Conservation (phyloP, 345 rosid genomes). For the Salix arbutifolia region DNA sequence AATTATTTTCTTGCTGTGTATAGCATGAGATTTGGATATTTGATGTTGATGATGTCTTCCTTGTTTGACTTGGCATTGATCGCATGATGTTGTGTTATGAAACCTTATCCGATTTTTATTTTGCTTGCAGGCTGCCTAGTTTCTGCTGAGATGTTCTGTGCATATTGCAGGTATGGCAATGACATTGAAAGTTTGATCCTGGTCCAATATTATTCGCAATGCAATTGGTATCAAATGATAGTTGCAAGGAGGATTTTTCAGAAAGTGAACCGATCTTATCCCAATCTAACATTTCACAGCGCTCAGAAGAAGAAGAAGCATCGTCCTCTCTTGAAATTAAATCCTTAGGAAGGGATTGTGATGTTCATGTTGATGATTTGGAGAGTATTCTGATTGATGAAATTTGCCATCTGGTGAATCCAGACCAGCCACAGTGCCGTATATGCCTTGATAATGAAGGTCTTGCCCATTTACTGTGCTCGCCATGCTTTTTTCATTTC, state of each 20-base stretch:
- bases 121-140: conserved; percentile 17
- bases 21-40: neutral
- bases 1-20: neutral
- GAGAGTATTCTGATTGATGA: conserved; percentile 56
- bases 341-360: conserved; percentile 42
- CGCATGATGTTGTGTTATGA: neutral
- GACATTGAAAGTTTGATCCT: conserved; percentile 16
- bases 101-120: neutral
- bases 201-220: conserved; percentile 42
- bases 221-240: conserved; percentile 81
- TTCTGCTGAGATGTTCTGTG: conserved; percentile 23
- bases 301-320: conserved; percentile 58
- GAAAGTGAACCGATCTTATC: conserved; percentile 65
- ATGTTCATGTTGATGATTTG: conserved; percentile 40
- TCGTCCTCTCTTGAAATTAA: conserved; percentile 63
- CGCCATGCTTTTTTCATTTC: conserved; percentile 15
- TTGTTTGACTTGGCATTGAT: neutral
- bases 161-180: conserved; percentile 14
- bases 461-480: conserved; percentile 25
- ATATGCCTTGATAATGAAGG: conserved; percentile 97
- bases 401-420: conserved; percentile 58
- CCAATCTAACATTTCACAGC: conserved; percentile 31
- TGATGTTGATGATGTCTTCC: neutral
- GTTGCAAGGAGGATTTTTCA: conserved; percentile 44
- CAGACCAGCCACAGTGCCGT: conserved; percentile 84